phyloP scores from a whole-genome alignment of 148 eudicot species.

The Silene conica region DNA sequence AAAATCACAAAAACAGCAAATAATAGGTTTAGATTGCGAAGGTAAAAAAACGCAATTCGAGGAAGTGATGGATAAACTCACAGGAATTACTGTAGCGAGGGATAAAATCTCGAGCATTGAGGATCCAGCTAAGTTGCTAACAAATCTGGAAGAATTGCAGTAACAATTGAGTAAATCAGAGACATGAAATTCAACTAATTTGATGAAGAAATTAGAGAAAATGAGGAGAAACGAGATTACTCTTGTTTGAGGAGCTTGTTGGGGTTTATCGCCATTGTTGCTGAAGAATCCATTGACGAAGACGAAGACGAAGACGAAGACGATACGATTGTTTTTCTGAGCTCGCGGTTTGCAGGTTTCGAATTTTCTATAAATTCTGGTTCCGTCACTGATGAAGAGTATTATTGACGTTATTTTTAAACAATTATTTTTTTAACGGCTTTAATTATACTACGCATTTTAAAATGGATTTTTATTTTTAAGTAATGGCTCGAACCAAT shows the following conservation, averaged over 20 bases:
- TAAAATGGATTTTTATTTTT: too few relatives aligned
- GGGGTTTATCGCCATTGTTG: conserved; percentile 54
- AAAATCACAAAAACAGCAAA: neutral
- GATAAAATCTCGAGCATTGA: conserved; percentile 65
- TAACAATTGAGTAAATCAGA: neutral
- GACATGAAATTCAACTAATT: neutral
- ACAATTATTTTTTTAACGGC: too few relatives aligned
- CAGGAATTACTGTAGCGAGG: conserved; percentile 47
- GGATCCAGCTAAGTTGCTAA: conserved; percentile 90
- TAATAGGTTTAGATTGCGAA: neutral
- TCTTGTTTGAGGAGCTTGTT: conserved; percentile 84
- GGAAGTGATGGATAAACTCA: conserved; percentile 22
- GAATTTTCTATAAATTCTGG: too few relatives aligned
- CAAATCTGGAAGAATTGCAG: conserved; percentile 46
- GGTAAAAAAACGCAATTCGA: neutral
- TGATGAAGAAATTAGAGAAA: neutral
- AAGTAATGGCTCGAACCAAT: too few relatives aligned
- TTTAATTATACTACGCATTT: too few relatives aligned
- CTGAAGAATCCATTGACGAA: conserved; percentile 45
- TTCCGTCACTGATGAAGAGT: too few relatives aligned
- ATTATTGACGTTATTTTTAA: too few relatives aligned
- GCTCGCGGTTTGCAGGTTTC: neutral
- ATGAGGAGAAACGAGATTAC: conserved; percentile 26
- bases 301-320: neutral
- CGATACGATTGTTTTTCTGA: neutral